These are phyloP conservation scores for Sporisorium scitamineum DNA, from an alignment of 1,284 basidiomycete species.

Conservation along the genomic window DNA sequence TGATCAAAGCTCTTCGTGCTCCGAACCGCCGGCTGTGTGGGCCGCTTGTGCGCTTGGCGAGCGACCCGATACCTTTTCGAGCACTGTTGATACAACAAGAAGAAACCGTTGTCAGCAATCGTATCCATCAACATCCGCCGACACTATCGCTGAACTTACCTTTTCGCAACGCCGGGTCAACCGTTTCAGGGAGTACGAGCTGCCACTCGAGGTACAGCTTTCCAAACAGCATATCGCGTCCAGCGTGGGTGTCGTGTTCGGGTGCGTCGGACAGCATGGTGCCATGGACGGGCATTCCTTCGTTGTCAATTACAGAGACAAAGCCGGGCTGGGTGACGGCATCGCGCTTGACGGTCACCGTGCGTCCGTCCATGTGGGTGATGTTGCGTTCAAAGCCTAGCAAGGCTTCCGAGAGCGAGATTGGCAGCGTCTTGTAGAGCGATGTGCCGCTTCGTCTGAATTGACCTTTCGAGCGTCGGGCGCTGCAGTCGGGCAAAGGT, in stretches of 20 bases:
- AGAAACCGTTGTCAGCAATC: background rate
- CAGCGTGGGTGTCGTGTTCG: slow-evolving; percentile 33
- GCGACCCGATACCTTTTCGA: slow-evolving; percentile 26
- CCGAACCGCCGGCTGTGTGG: background rate
- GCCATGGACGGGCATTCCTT: slow-evolving; percentile 64
- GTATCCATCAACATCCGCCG: background rate
- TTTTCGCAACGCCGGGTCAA: slow-evolving; percentile 49
- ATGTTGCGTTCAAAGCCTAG: slow-evolving; percentile 63
- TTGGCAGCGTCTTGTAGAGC: slow-evolving; percentile 60
- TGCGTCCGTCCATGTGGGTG: slow-evolving; percentile 64
- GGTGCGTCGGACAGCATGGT: slow-evolving; percentile 34
- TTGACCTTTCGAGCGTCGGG: slow-evolving; percentile 47
- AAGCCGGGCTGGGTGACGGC: slow-evolving; percentile 63
- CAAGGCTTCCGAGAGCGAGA: slow-evolving; percentile 65
- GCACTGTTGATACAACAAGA: slow-evolving; percentile 8
- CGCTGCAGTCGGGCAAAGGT: slow-evolving; percentile 10
- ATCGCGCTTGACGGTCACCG: slow-evolving; percentile 50
- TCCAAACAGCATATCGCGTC: slow-evolving; percentile 49
- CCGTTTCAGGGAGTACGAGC: slow-evolving; percentile 57
- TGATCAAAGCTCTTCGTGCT: slow-evolving; percentile 23
- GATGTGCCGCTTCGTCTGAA: slow-evolving; percentile 61
- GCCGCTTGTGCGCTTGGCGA: background rate
- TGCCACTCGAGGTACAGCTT: slow-evolving; percentile 65
- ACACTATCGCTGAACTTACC: slow-evolving; percentile 23
- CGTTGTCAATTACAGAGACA: slow-evolving; percentile 52